phyloP scores from a whole-genome alignment of 768 basidiomycete species.

The Naganishia onofrii region DNA sequence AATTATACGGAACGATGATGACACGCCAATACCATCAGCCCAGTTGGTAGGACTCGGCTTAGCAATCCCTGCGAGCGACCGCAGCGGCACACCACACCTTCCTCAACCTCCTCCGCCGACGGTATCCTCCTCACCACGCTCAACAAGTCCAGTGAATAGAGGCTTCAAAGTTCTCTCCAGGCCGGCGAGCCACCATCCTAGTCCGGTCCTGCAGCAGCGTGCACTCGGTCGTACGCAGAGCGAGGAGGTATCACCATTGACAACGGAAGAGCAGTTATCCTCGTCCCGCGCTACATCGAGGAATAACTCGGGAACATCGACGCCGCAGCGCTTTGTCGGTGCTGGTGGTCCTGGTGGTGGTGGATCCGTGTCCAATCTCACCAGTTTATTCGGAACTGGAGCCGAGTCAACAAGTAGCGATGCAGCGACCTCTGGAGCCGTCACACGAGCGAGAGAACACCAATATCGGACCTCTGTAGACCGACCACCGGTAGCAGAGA shows the following conservation, averaged over 20 bases:
- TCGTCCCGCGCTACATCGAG: not conserved
- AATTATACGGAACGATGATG: not conserved
- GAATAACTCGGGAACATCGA: constrained; percentile 8
- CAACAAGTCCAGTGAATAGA: not conserved
- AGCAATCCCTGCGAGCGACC: not conserved
- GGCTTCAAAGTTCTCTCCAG: constrained; percentile 18
- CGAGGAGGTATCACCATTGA: not conserved
- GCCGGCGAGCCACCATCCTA: constrained; percentile 10
- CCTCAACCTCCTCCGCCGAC: not conserved
- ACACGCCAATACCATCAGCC: not conserved
- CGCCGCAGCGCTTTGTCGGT: constrained; percentile 7
- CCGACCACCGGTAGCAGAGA: not conserved
- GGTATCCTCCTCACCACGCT: not conserved
- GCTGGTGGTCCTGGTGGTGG: not conserved
- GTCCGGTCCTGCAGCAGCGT: constrained; percentile 3
- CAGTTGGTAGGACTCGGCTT: constrained; percentile 4
- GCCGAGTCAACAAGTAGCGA: not conserved
- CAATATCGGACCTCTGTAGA: not conserved
- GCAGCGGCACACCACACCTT: too few relatives aligned
- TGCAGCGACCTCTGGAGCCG: not conserved
- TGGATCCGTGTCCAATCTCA: not conserved
- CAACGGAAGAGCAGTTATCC: not conserved
- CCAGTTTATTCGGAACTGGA: not conserved
- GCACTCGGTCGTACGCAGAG: not conserved
- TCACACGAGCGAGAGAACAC: not conserved